Base-by-base conservation (phyloP, 805 yeast species). In the Candida hispaniensis region DNA sequence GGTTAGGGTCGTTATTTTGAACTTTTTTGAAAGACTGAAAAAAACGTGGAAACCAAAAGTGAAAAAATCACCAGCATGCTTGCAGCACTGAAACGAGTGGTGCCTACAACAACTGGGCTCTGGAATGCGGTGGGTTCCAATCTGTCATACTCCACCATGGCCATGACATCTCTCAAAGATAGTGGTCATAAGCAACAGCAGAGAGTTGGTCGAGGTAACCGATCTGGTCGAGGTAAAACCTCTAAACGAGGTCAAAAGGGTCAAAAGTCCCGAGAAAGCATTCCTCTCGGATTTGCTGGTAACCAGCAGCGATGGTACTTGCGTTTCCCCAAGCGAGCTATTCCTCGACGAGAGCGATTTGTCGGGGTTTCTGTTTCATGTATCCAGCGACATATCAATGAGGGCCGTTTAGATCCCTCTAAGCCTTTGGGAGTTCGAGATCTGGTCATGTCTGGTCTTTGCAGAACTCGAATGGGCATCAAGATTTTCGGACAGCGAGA, bases 181-280 rank as follows among this genome's bases (percentile, higher is more conserved):
- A 25, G 29, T 10, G 44, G 47, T 9, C 41, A 39, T 25, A 63
- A 61, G 33, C 56, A 64, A 11, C 67, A 66, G 51, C 80, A 75
- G 52, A 69, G 95, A 57, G 66, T 88, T 8, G 98, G 98, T 59
- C 75, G 98, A 64, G 97, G 97, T 62, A 94, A 94, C 14, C 85
- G 93, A 25, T 78, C 93, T 21, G 61, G 59, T 14, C 66, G 71
- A 46, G 98, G 98, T 63, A 86, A 88, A 59, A 91, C 97, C 3
- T 74, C 96, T 5, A 94, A 94, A 30, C 71, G 97, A 57, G 98
- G 98, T 66, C 94, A 82, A 52, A 91, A 91, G 63, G 98, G 98
- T 73, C 97, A 88, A 57, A 88, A 88, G 62, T 95, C 97, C 7
- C 73, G 97, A 60, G 80, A 88, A 22, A 71, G 76, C 25, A 88